phyloP scores from a whole-genome alignment of 225 moss, liverwort and hornwort genomes.

The Marchantia paleacea region DNA sequence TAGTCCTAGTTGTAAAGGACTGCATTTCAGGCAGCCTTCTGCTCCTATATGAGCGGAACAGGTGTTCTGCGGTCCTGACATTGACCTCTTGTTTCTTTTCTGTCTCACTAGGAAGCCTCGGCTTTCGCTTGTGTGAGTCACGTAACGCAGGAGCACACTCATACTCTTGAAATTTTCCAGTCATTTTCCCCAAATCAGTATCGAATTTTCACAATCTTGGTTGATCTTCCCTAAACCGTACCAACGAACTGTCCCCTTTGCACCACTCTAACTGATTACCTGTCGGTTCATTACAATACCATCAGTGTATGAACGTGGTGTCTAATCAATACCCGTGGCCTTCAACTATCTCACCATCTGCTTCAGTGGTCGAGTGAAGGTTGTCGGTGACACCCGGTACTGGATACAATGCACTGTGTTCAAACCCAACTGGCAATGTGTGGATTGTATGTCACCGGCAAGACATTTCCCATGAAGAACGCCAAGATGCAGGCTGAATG shows the following conservation, averaged over 20 bases:
- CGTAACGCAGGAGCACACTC: conserved; percentile 9
- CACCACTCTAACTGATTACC: conserved; percentile 15
- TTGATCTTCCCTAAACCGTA: not conserved
- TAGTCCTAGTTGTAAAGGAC: too few species aligned
- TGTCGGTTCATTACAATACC: not conserved
- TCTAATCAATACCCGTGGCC: conserved; percentile 1
- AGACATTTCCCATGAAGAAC: too few species aligned
- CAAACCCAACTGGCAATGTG: too few species aligned
- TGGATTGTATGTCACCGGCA: too few species aligned
- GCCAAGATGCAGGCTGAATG: too few species aligned
- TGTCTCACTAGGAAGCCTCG: conserved; percentile 3
- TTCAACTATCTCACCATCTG: not conserved
- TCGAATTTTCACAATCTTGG: not conserved
- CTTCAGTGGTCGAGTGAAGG: not conserved
- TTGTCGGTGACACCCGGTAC: conserved; percentile 5
- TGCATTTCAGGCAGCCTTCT: conserved; percentile 17
- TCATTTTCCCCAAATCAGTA: not conserved
- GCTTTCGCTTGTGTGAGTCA: not conserved
- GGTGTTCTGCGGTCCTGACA: conserved; percentile 15
- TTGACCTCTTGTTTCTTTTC: conserved; percentile 13
- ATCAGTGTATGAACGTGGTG: conserved; percentile 12
- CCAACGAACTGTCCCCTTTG: too few species aligned
- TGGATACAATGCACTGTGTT: too few species aligned
- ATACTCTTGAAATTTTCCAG: not conserved
- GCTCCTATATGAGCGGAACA: conserved; percentile 2